Evolutionary conservation across 257 asterid genomes (phyloP).

Genomic region (Nicotiana otophora): DNA sequence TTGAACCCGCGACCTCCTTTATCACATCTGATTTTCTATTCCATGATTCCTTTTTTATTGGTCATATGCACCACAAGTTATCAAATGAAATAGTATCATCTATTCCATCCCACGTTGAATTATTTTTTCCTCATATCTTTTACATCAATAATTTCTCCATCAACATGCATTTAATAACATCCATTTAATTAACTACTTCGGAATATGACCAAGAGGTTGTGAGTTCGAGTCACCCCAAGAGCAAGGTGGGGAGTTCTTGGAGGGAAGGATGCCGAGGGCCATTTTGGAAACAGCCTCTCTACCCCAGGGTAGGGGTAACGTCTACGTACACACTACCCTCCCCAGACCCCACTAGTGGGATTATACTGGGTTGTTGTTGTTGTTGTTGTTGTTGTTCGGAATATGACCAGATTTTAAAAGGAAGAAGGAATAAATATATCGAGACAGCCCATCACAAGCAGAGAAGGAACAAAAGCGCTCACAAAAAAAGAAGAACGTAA

Average conservation of each 20-base stretch:
- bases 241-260: no score
- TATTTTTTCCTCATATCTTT: neutral
- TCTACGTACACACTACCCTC: no score
- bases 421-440: neutral
- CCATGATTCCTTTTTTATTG: neutral
- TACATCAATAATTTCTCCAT: neutral
- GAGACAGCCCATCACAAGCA: neutral
- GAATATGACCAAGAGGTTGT: slow-evolving; percentile 2
- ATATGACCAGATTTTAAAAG: neutral
- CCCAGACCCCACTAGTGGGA: no score
- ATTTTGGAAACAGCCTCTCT: no score
- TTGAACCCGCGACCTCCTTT: no score
- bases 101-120: neutral
- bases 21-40: neutral
- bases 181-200: neutral
- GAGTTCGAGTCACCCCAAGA: no score
- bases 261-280: no score
- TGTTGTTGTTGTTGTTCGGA: no score
- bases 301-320: no score
- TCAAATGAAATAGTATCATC: neutral
- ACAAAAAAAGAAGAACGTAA: neutral
- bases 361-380: no score
- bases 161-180: neutral
- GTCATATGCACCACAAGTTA: neutral
- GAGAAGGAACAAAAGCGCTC: neutral